phyloP scores from a whole-genome alignment of 208 protist species.

The Acanthamoeba lugdunensis region DNA sequence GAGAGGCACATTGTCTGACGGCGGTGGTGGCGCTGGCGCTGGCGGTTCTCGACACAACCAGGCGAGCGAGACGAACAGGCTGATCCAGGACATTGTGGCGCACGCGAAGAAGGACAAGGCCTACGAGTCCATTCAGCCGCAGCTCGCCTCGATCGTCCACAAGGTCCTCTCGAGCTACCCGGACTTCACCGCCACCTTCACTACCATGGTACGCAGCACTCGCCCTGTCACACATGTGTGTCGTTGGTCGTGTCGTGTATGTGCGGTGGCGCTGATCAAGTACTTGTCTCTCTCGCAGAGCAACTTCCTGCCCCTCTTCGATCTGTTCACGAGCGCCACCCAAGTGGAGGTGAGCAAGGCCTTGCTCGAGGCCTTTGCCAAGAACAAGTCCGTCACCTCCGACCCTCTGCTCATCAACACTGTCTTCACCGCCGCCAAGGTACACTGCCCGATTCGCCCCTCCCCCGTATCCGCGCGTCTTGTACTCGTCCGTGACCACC shows the following conservation, averaged over 20 bases:
- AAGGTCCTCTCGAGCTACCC: conserved; percentile 80
- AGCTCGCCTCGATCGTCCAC: conserved; percentile 84
- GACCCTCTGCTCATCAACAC: conserved; percentile 43
- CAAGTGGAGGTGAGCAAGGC: conserved; percentile 84
- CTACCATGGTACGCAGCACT: conserved; percentile 26
- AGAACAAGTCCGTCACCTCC: conserved; percentile 9
- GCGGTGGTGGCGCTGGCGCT: not conserved
- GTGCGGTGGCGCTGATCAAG: not conserved
- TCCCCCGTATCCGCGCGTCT: not conserved
- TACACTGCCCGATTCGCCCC: not conserved
- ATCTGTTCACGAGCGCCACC: conserved; percentile 84
- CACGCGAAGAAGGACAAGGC: conserved; percentile 80
- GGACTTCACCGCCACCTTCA: conserved; percentile 78
- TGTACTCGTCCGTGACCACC: not conserved
- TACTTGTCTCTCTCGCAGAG: conserved; percentile 41
- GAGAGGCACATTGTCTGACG: too few species aligned
- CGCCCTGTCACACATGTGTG: not conserved
- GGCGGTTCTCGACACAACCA: not conserved
- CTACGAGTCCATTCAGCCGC: conserved; percentile 80
- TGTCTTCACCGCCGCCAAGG: conserved; percentile 25
- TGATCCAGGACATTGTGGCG: conserved; percentile 85
- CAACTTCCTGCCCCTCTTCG: conserved; percentile 86
- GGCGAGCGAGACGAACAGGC: conserved; percentile 80
- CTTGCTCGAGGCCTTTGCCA: conserved; percentile 83
- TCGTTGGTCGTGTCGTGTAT: not conserved